Evolutionary conservation across 768 basidiomycete genomes (phyloP).

Genomic region (Xerocomus brunneocitrinus): DNA sequence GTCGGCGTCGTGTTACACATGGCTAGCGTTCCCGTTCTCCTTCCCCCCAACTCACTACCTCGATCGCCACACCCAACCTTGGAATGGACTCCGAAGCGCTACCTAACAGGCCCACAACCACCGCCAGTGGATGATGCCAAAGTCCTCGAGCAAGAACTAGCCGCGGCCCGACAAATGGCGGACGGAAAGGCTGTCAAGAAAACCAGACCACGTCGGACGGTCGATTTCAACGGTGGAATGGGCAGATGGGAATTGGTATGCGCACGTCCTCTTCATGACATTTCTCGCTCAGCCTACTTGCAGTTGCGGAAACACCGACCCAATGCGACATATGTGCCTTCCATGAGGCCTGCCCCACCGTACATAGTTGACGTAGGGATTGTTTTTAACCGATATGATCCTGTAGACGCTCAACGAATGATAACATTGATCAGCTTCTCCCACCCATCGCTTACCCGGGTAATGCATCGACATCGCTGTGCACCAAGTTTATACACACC

Average conservation of each 20-base stretch:
- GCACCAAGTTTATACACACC: slow-evolving; percentile 96
- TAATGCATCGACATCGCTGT: slow-evolving; percentile 89
- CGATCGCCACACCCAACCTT: slow-evolving; percentile 37
- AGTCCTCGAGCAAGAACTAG: slow-evolving; percentile 74
- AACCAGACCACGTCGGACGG: slow-evolving; percentile 87
- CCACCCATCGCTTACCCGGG: slow-evolving; percentile 90
- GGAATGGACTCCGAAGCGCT: slow-evolving; percentile 75
- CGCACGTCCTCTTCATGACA: slow-evolving; percentile 22
- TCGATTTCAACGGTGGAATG: slow-evolving; percentile 89
- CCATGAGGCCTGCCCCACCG: slow-evolving; percentile 79
- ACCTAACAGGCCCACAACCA: slow-evolving; percentile 65
- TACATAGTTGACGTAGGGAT: slow-evolving; percentile 81
- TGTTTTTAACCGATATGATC: slow-evolving; percentile 10
- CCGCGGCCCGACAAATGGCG: slow-evolving; percentile 61
- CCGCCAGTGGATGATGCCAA: slow-evolving; percentile 76
- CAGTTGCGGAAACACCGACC: slow-evolving; percentile 77
- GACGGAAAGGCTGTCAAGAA: slow-evolving; percentile 87
- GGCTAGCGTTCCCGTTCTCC: slow-evolving; percentile 46
- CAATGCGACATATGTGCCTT: slow-evolving; percentile 69
- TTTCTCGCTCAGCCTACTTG: neutral
- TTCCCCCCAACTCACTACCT: slow-evolving; percentile 43
- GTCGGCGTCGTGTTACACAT: slow-evolving; percentile 2
- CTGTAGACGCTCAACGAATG: slow-evolving; percentile 25
- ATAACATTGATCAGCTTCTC: slow-evolving; percentile 58
- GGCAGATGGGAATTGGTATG: slow-evolving; percentile 79